Evolutionary conservation across 2,329 filamentous ascomycete species (phyloP).

Genomic region (Albophoma yamanashiensis): DNA sequence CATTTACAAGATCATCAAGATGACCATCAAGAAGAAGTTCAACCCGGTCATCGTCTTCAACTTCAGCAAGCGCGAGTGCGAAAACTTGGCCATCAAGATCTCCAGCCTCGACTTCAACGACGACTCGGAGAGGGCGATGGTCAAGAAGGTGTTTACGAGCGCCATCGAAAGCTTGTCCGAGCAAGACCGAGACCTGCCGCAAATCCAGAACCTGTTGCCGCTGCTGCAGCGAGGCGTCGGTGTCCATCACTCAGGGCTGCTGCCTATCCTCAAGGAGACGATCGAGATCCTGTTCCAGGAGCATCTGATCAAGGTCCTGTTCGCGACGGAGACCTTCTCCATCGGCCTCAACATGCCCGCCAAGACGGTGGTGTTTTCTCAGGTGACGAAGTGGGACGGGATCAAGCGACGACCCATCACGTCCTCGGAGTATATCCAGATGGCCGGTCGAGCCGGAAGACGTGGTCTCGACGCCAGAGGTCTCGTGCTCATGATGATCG

Average conservation of each 20-base stretch:
- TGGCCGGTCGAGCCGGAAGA: slow-evolving; percentile 94
- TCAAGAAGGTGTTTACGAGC: slow-evolving; percentile 85
- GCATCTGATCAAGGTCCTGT: slow-evolving; percentile 92
- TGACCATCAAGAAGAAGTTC: slow-evolving; percentile 97
- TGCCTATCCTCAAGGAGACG: slow-evolving; percentile 95
- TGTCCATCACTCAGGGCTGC: slow-evolving; percentile 89
- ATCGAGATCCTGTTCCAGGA: slow-evolving; percentile 99
- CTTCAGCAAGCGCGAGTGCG: slow-evolving; percentile 96
- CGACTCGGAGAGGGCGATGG: slow-evolving; percentile 89
- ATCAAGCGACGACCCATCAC: slow-evolving; percentile 71
- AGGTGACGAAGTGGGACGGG: slow-evolving; percentile 91
- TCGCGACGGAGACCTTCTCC: slow-evolving; percentile 97
- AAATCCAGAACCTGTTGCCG: slow-evolving; percentile 84
- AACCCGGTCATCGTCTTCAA: slow-evolving; percentile 99
- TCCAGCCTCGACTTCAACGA: slow-evolving; percentile 89
- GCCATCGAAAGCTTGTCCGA: slow-evolving; percentile 89
- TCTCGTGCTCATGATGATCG: slow-evolving; percentile 99
- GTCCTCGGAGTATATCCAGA: slow-evolving; percentile 94
- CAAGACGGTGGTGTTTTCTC: slow-evolving; percentile 98
- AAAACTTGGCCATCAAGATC: slow-evolving; percentile 80
- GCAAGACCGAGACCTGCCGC: slow-evolving; percentile 77
- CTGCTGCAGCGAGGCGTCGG: slow-evolving; percentile 86
- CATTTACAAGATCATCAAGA: slow-evolving; percentile 95
- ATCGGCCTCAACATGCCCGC: slow-evolving; percentile 99
- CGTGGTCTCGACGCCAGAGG: slow-evolving; percentile 94